Evolutionary conservation across 2,329 filamentous ascomycete genomes (phyloP).

Genomic region (Nemania bipapillata): DNA sequence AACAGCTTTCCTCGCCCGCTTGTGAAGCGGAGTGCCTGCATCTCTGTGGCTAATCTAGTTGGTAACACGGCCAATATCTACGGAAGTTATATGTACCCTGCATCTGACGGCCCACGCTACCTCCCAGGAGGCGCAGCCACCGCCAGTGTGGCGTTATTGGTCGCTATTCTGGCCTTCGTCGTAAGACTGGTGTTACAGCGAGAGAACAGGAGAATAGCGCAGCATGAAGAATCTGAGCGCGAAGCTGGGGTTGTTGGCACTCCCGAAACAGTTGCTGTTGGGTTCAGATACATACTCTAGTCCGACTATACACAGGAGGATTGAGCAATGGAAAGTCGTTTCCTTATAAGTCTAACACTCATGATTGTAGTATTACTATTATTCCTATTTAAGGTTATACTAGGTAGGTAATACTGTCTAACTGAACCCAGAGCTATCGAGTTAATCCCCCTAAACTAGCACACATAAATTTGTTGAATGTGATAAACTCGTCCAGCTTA

Average conservation of each 20-base stretch:
- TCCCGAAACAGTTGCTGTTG: conserved; percentile 30
- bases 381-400: background rate
- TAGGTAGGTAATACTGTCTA: background rate
- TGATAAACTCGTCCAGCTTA: background rate
- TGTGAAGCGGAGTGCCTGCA: conserved; percentile 72
- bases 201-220: conserved; percentile 70
- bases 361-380: too few relatives aligned
- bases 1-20: conserved; percentile 77
- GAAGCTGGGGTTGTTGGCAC: conserved; percentile 29
- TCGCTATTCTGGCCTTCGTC: conserved; percentile 63
- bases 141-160: conserved; percentile 70
- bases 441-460: background rate
- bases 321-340: background rate
- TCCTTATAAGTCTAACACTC: too few relatives aligned
- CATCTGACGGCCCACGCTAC: conserved; percentile 57
- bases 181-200: conserved; percentile 65
- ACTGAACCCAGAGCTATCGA: background rate
- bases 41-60: conserved; percentile 74
- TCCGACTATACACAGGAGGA: background rate
- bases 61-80: conserved; percentile 68
- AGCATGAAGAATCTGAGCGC: conserved; percentile 52
- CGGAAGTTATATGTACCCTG: conserved; percentile 60
- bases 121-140: conserved; percentile 68
- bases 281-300: conserved; percentile 48
- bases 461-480: background rate